A percentile compares a stretch with the other conserved stretches of the same genome.
These are phyloP conservation scores for Paracoccidioides brasiliensis DNA, from an alignment of 2,329 filamentous ascomycete genomes.

Conservation along the genomic window DNA sequence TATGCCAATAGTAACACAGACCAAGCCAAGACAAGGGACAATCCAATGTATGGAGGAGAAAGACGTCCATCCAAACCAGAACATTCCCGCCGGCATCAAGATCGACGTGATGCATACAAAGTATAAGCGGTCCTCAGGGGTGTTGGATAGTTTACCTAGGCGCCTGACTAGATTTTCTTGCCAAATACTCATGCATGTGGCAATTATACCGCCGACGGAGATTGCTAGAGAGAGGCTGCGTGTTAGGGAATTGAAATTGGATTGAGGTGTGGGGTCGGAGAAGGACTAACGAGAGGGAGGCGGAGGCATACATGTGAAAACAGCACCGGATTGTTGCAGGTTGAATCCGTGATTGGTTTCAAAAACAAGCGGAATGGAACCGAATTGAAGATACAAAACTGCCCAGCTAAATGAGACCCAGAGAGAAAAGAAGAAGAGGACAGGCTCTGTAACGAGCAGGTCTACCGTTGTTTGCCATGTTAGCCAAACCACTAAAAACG, in stretches of 20 bases:
- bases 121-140: slow-evolving; percentile 69
- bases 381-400: slow-evolving; percentile 73
- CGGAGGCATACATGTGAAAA: slow-evolving; percentile 45
- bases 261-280: neutral
- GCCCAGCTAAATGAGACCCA: slow-evolving; percentile 90
- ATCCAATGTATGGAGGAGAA: slow-evolving; percentile 55
- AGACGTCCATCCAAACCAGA: slow-evolving; percentile 66
- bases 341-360: slow-evolving; percentile 53
- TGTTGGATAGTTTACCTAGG: slow-evolving; percentile 32
- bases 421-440: slow-evolving; percentile 61
- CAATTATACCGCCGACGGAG: slow-evolving; percentile 51
- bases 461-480: slow-evolving; percentile 17
- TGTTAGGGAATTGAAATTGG: neutral
- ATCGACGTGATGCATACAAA: slow-evolving; percentile 66
- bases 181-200: slow-evolving; percentile 55
- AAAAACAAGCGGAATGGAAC: slow-evolving; percentile 69
- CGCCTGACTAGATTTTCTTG: slow-evolving; percentile 54
- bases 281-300: neutral
- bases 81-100: slow-evolving; percentile 65
- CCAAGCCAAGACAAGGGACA: slow-evolving; percentile 55
- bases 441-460: slow-evolving; percentile 49
- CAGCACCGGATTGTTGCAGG: slow-evolving; percentile 51
- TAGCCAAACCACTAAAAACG: neutral
- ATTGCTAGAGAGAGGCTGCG: slow-evolving; percentile 38
- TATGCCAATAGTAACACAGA: slow-evolving; percentile 70